Evolutionary conservation across 2,329 filamentous ascomycete species (phyloP), one percentile per base, ranked within the genome.

Genomic region (Diaporthe citri): DNA sequence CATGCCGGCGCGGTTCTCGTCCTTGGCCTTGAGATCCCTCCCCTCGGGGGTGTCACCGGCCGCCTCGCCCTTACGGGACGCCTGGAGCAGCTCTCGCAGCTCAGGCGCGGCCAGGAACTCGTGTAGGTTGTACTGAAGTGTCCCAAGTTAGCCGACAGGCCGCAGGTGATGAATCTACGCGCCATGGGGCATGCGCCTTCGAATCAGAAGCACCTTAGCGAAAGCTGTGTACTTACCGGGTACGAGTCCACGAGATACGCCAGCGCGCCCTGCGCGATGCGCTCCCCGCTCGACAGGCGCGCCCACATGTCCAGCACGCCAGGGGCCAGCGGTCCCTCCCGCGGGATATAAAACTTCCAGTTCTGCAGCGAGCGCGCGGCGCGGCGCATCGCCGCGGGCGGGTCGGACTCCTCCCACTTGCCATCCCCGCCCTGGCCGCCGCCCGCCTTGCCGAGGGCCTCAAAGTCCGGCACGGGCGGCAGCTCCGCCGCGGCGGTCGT

Each of bases 251-350:
- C 87, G 9, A 95, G 84, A 78, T 90, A 95, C 0, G 90, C 92
- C 2, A 96, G 84, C 1, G 88, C 86, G 4, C 88, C 87, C 78
- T 93, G 88, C 1, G 90, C 94, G 85, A 93, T 94, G 51, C 84
- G 87, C 75, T 90, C 89, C 1, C 88, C 88, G 20, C 89, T 90
- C 1, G 86, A 82, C 72, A 93, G 88, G 36, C 90, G 88, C 4
- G 94, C 84, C 93, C 93, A 96, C 81, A 93, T 87, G 80, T 95
- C 93, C 5, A 90, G 85, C 41, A 85, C 80, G 64, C 82, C 84
- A 31, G 75, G 75, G 3, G 57, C 69, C 3, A 74, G 43, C 3
- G 75, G 78, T 0, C 77, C 74, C 0, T 39, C 6, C 1, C 79
- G 80, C 1, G 79, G 82, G 13, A 76, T 71, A 76, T 82, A 85